phyloP scores from a whole-genome alignment of 495 filamentous ascomycete genomes.

The Aspergillus carlsbadensis region DNA sequence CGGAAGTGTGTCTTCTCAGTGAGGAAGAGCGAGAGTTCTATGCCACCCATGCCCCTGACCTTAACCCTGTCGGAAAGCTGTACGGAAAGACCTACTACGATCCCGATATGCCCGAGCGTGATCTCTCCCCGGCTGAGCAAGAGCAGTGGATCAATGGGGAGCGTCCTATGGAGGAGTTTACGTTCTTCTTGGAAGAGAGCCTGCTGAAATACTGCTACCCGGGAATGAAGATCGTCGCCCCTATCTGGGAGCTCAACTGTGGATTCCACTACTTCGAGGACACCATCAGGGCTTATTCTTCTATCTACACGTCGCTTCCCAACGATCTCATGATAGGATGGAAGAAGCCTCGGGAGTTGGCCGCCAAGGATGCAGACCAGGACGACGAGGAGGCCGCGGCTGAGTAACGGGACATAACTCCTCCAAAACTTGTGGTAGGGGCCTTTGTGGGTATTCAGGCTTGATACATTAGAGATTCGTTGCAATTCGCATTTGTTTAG shows the following conservation, averaged over 20 bases:
- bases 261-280: conserved; percentile 62
- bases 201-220: conserved; percentile 60
- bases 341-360: conserved; percentile 51
- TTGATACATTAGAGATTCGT: neutral
- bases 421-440: neutral
- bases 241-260: conserved; percentile 60
- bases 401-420: neutral
- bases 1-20: conserved; percentile 40
- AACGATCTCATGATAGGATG: conserved; percentile 72
- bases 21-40: conserved; percentile 45
- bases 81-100: conserved; percentile 41
- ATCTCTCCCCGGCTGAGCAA: conserved; percentile 44
- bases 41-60: conserved; percentile 30
- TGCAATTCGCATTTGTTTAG: neutral
- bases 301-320: conserved; percentile 60
- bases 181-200: conserved; percentile 67
- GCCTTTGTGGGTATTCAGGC: neutral
- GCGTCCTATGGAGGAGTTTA: conserved; percentile 39
- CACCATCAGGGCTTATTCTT: conserved; percentile 51
- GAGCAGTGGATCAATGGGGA: conserved; percentile 25
- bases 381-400: conserved; percentile 9
- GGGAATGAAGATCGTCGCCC: conserved; percentile 74
- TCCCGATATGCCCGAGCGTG: conserved; percentile 36
- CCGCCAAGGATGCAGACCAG: conserved; percentile 6
- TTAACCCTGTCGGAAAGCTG: conserved; percentile 45